Percentiles rank a stretch among this genome's conserved stretches.
phyloP scores from a whole-genome alignment of 2,329 filamentous ascomycete species.

The Purpureocillium takamizusanense region DNA sequence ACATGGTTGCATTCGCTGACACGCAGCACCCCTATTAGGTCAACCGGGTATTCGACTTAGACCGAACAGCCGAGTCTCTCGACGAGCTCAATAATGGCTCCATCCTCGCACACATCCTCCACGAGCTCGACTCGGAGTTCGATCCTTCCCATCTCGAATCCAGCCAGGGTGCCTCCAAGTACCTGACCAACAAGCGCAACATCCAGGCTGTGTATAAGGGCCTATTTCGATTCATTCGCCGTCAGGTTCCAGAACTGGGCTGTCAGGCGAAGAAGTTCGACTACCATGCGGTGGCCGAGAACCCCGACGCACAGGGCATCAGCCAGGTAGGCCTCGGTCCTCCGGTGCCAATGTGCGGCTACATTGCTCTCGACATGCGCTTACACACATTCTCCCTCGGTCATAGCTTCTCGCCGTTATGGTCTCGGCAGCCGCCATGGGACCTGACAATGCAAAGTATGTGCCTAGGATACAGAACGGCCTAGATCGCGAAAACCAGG shows the following conservation, averaged over 20 bases:
- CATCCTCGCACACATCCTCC: conserved; percentile 45
- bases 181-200: conserved; percentile 40
- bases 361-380: not conserved
- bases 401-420: conserved; percentile 53
- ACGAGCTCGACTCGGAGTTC: conserved; percentile 49
- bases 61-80: conserved; percentile 37
- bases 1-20: too few relatives aligned
- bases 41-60: conserved; percentile 33
- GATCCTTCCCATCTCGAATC: conserved; percentile 44
- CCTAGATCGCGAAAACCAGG: conserved; percentile 32
- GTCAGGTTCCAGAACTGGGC: conserved; percentile 40
- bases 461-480: conserved; percentile 34
- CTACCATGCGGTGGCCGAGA: conserved; percentile 49
- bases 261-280: conserved; percentile 43
- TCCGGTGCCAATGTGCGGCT: conserved; percentile 1
- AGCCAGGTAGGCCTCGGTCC: conserved; percentile 31
- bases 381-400: conserved; percentile 8
- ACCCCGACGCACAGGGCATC: conserved; percentile 44
- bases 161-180: conserved; percentile 30
- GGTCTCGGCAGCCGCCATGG: conserved; percentile 50
- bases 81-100: conserved; percentile 44
- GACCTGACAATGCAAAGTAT: conserved; percentile 46
- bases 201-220: conserved; percentile 46
- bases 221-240: conserved; percentile 45
- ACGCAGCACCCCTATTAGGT: conserved; percentile 11